These are phyloP conservation scores for Rhododendron williamsianum DNA, from an alignment of 148 eudicot species.

Conservation along the genomic window DNA sequence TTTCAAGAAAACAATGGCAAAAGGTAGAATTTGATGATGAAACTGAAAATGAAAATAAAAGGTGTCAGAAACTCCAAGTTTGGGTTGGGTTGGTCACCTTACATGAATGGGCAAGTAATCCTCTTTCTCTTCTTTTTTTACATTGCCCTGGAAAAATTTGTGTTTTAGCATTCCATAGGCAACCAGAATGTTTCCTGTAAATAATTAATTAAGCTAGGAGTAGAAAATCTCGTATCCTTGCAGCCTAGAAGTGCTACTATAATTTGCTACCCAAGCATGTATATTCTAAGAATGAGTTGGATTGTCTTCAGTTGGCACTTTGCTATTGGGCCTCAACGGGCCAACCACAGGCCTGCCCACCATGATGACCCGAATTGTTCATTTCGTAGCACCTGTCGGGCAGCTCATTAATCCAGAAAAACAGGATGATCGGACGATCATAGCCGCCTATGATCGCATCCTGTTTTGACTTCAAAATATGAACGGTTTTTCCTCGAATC, in stretches of 20 bases:
- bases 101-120: not conserved
- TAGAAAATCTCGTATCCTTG: not conserved
- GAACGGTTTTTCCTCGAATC: not conserved
- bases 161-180: not conserved
- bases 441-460: not conserved
- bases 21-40: not conserved
- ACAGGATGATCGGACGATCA: not conserved
- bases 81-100: not conserved
- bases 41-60: not conserved
- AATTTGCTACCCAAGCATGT: not conserved
- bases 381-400: not conserved
- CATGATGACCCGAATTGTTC: not conserved
- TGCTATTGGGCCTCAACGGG: not conserved
- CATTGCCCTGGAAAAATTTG: not conserved
- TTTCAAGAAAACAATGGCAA: not conserved
- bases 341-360: not conserved
- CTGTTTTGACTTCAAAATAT: not conserved
- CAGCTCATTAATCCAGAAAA: not conserved
- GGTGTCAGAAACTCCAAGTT: not conserved
- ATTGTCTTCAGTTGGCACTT: not conserved
- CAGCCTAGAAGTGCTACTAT: not conserved
- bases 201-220: not conserved
- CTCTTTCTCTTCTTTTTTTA: not conserved
- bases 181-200: not conserved
- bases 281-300: not conserved